Percentiles rank a stretch among this genome's conserved stretches.
Conservation (phyloP, 345 rosid genomes). For the Anastatica hierochuntica region DNA sequence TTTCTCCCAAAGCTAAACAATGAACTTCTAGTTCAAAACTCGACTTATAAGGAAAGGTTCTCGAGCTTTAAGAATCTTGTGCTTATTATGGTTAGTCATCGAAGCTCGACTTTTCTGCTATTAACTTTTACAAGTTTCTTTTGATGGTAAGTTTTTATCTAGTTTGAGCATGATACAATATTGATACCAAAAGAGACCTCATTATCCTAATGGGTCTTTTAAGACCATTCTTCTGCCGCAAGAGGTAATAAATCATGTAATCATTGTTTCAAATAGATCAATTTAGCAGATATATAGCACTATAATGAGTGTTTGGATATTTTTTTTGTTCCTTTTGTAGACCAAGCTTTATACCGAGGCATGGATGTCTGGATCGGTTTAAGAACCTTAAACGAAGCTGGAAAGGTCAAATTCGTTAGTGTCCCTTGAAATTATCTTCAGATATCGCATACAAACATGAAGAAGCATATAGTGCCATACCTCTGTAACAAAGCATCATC, state of each 20-base stretch:
- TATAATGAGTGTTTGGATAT: no score
- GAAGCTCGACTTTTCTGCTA: not conserved
- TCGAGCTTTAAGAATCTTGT: constrained; percentile 58
- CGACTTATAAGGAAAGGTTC: constrained; percentile 64
- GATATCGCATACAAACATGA: constrained; percentile 44
- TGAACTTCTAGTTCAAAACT: constrained; percentile 40
- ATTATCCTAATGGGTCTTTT: constrained; percentile 54
- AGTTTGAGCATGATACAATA: constrained; percentile 77
- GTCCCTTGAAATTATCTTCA: constrained; percentile 56
- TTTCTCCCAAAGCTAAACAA: constrained; percentile 74
- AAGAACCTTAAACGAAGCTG: constrained; percentile 57
- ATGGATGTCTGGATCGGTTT: constrained; percentile 80
- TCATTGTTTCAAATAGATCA: no score
- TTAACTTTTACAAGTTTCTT: not conserved
- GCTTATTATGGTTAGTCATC: constrained; percentile 52
- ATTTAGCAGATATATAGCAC: no score
- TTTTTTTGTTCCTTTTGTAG: no score
- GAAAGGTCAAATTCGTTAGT: constrained; percentile 50
- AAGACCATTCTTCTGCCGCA: constrained; percentile 46
- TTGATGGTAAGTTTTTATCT: constrained; percentile 2
- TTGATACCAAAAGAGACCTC: constrained; percentile 78
- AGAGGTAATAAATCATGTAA: constrained; percentile 28
- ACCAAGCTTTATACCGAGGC: constrained; percentile 49
- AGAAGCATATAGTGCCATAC: constrained; percentile 53
- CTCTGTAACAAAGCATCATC: constrained; percentile 33